Evolutionary conservation across 495 filamentous ascomycete species (phyloP).

Genomic region (Penicillium crystallinum): DNA sequence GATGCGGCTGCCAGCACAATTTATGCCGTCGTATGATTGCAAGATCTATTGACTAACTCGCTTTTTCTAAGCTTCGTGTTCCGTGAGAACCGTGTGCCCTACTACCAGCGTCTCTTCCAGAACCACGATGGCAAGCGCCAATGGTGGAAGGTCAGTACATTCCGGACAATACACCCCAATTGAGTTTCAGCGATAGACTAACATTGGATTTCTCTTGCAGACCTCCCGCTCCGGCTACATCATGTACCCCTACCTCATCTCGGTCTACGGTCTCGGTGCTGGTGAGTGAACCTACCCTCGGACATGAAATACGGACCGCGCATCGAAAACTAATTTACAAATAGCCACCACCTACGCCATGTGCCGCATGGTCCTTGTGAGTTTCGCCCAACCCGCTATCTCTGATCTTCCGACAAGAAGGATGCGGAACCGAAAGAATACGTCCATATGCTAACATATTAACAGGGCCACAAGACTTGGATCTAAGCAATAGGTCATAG

Average conservation of each 20-base stretch:
- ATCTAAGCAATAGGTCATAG: conserved; percentile 56
- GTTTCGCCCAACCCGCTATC: conserved; percentile 13
- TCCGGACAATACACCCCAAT: background rate
- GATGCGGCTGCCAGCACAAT: background rate
- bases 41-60: conserved; percentile 9
- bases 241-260: conserved; percentile 68
- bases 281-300: conserved; percentile 41
- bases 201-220: conserved; percentile 27
- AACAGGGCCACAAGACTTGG: conserved; percentile 80
- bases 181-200: conserved; percentile 7
- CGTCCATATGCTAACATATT: conserved; percentile 21
- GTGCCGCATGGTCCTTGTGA: conserved; percentile 54
- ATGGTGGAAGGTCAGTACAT: conserved; percentile 76
- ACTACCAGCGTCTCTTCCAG: conserved; percentile 81
- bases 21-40: background rate
- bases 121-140: conserved; percentile 71
- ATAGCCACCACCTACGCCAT: conserved; percentile 51
- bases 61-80: conserved; percentile 54
- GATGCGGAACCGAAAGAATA: background rate
- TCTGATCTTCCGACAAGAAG: background rate
- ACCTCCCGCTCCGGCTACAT: conserved; percentile 59
- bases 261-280: conserved; percentile 56
- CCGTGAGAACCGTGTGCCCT: conserved; percentile 80
- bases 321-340: conserved; percentile 18
- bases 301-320: conserved; percentile 26